Evolutionary conservation across 2,329 filamentous ascomycete species (phyloP), one percentile per base, ranked within the genome.

Genomic region (Fusarium succisae): DNA sequence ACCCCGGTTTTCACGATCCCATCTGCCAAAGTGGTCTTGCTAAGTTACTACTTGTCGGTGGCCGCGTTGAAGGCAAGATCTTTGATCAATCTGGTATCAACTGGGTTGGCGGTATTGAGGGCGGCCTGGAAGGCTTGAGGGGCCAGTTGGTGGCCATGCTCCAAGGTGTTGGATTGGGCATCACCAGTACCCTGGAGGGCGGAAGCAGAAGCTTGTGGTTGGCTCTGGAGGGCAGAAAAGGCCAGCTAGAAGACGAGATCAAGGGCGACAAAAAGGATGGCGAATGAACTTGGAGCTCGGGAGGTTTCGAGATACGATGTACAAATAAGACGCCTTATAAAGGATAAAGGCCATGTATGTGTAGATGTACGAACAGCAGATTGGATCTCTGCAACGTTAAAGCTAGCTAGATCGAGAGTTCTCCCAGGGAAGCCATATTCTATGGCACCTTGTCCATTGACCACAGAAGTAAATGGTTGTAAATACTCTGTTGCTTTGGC

Each of bases 21-120:
- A 82, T 87, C 4, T 94, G 96, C 62, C 95, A 98, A 83, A 90
- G 86, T 73, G 96, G 93, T 13, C 82, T 99, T 76, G 91, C 94
- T 79, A 99, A 99, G 85, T 84, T 99, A 72, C 87, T 97, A 81
- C 84, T 99, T 39, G 85, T 99, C 20, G 96, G 95, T 60, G 95
- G 95, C 20, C 88, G 96, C 58, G 89, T 98, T 37, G 96, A 99
- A 80, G 93, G 93, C 72, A 92, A 91, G 82, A 90, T 94, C 38
- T 95, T 98, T 78, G 95, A 98, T 80, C 83, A 89, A 53, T 91
- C 92, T 17, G 93, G 93, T 62, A 82, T 91, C 56, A 86, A 84
- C 76, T 90, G 88, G 88, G 86, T 91, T 38, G 89, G 94, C 65
- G 88, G 92, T 41, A 97, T 98, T 77, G 87, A 93, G 75, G 94